A percentile compares a stretch with the other conserved stretches of the same genome.
These are phyloP conservation scores for Dovyalis caffra DNA, from an alignment of 345 rosid genomes.

Conservation along the genomic window DNA sequence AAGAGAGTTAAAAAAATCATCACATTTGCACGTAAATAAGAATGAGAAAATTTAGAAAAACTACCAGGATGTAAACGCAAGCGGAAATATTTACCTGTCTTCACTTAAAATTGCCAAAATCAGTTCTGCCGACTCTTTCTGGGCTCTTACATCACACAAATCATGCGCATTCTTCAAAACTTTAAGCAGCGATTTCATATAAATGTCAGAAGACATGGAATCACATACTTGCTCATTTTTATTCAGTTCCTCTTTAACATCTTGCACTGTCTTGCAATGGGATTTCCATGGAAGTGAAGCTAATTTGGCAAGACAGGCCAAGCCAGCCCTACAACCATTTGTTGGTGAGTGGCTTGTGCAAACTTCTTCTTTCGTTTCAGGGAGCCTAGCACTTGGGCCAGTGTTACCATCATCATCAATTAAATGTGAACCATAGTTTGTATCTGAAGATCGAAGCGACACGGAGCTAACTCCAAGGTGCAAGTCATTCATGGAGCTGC, in stretches of 20 bases:
- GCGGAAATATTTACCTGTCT: conserved; percentile 25
- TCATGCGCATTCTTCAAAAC: conserved; percentile 36
- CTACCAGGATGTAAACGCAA: not conserved
- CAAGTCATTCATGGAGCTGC: conserved; percentile 32
- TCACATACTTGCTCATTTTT: conserved; percentile 3
- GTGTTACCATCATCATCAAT: not conserved
- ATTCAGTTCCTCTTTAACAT: conserved; percentile 24
- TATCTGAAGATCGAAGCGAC: conserved; percentile 28
- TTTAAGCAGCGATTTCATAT: conserved; percentile 25
- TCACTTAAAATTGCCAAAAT: conserved; percentile 30
- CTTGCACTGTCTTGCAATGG: conserved; percentile 31
- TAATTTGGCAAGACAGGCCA: conserved; percentile 20
- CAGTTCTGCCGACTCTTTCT: conserved; percentile 33
- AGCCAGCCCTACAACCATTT: not conserved
- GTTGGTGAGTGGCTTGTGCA: not conserved
- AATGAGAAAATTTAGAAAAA: too few relatives aligned
- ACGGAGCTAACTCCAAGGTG: conserved; percentile 24
- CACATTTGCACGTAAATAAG: too few relatives aligned
- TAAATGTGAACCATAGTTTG: conserved; percentile 4
- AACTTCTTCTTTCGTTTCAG: conserved; percentile 15
- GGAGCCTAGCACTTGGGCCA: not conserved
- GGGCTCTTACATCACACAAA: conserved; percentile 26
- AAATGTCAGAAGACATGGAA: conserved; percentile 13
- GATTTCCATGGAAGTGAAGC: conserved; percentile 33
- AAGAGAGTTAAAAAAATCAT: too few relatives aligned